A percentile compares a stretch with the other conserved stretches of the same genome.
Evolutionary conservation across 371 early-diverging fungal genomes (phyloP).

Genomic region (Coemansia sp.): DNA sequence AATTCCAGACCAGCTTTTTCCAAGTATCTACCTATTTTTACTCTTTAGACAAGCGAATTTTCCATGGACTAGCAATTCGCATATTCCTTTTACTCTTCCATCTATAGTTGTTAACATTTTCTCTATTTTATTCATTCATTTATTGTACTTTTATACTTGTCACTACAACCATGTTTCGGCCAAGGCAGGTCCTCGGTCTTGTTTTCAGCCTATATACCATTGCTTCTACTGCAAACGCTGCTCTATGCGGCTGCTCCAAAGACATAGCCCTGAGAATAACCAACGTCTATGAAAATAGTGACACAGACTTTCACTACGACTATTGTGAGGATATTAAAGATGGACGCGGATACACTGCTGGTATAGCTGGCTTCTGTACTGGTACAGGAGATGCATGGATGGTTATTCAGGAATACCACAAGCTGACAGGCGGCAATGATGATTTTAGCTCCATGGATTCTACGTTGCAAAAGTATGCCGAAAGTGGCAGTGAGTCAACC

Average conservation of each 20-base stretch:
- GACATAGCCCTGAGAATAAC: slow-evolving; percentile 25
- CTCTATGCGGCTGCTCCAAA: slow-evolving; percentile 16
- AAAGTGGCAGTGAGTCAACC: slow-evolving; percentile 15
- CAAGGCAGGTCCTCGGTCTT: no score
- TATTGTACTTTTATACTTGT: no score
- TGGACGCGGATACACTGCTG: slow-evolving; percentile 52
- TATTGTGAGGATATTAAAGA: slow-evolving; percentile 53
- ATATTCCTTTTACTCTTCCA: no score
- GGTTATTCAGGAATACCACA: slow-evolving; percentile 38
- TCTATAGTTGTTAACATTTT: no score
- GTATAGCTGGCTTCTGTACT: slow-evolving; percentile 54
- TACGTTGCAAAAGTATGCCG: slow-evolving; percentile 23
- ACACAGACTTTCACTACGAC: slow-evolving; percentile 47
- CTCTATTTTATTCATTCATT: no score
- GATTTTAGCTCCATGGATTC: slow-evolving; percentile 31
- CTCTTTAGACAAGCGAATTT: no score
- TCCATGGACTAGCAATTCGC: no score
- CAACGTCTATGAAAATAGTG: slow-evolving; percentile 40
- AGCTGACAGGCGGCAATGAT: slow-evolving; percentile 16
- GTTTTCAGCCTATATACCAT: no score
- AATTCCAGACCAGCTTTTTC: no score
- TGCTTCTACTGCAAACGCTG: not conserved
- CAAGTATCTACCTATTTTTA: no score
- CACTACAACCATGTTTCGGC: no score
- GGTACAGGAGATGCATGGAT: slow-evolving; percentile 50